Evolutionary conservation across 2,329 filamentous ascomycete species (phyloP), one percentile per base, ranked within the genome.

Genomic region (Colletotrichum sp.): DNA sequence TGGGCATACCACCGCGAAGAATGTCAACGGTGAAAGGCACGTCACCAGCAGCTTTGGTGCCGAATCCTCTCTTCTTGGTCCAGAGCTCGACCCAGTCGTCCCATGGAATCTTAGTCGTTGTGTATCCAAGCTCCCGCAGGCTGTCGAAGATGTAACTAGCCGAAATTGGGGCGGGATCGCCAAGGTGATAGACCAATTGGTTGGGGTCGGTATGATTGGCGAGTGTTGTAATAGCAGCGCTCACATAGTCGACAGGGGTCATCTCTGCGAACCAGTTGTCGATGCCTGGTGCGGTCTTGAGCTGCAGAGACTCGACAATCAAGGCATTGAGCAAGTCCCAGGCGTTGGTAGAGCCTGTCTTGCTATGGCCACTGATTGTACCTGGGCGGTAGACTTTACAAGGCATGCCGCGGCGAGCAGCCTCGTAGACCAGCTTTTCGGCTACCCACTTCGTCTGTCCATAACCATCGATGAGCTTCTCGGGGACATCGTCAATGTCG

Each of bases 381-480:
- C 94, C 94, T 0, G 93, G 92, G 8, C 94, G 92, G 79, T 94
- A 92, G 52, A 96, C 93, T 79, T 92, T 91, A 32, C 94, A 92
- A 0, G 93, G 93, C 36, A 96, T 85, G 12, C 94, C 94, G 48
- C 94, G 91, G 30, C 90, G 89, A 30, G 90, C 90, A 12, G 94
- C 94, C 80, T 95, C 93, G 13, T 91, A 87, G 10, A 95, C 92
- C 5, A 96, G 91, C 82, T 94, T 92, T 82, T 96, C 94, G 4
- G 94, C 94, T 34, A 94, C 94, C 94, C 94, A 96, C 81, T 96
- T 96, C 1, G 94, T 95, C 83, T 95, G 94, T 1, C 94, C 93
- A 77, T 96, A 96, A 2, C 94, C 94, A 80, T 95, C 94, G 2
- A 90, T 85, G 7, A 96, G 86, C 82, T 93, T 93, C 58, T 88